Evolutionary conservation across 2,329 filamentous ascomycete genomes (phyloP), one percentile per base, ranked within the genome.

Genomic region (Xylariaceae sp.): DNA sequence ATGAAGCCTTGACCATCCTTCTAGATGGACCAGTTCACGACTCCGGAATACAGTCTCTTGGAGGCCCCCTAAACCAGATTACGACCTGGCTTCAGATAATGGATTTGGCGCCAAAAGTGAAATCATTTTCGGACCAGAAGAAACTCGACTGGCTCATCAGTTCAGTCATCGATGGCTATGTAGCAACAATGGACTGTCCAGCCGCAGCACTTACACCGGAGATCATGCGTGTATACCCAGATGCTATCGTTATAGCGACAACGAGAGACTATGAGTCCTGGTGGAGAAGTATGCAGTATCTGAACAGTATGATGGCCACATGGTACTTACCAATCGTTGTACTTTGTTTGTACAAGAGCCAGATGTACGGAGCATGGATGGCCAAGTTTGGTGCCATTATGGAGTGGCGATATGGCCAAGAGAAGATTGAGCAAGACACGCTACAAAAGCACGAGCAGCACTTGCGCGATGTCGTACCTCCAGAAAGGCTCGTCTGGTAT

Each of bases 221-320:
- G 53, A 65, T 78, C 46, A 62, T 78, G 59, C 67, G 71, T 35
- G 60, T 77, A 32, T 78, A 75, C 55, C 76, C 76, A 0, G 68
- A 77, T 35, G 75, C 76, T 15, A 68, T 72, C 45, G 74, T 78
- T 30, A 70, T 79, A 46, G 71, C 66, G 53, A 75, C 72, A 12
- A 70, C 67, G 1, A 64, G 71, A 44, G 65, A 70, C 49, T 60
- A 67, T 39, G 58, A 58, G 33, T 64, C 65, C 3, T 72, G 70
- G 70, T 70, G 67, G 67, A 61, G 58, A 52, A 70, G 62, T 51
- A 66, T 68, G 66, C 56, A 54, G 43, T 53, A 63, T 47, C 44
- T 67, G 43, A 66, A 66, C 53, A 59, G 53, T 47, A 62, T 67
- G 49, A 64, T 66, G 58, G 57, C 59, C 35, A 68, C 61, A 32